Evolutionary conservation across 1,284 basidiomycete genomes (phyloP).

Genomic region (Phlebopus sp.): DNA sequence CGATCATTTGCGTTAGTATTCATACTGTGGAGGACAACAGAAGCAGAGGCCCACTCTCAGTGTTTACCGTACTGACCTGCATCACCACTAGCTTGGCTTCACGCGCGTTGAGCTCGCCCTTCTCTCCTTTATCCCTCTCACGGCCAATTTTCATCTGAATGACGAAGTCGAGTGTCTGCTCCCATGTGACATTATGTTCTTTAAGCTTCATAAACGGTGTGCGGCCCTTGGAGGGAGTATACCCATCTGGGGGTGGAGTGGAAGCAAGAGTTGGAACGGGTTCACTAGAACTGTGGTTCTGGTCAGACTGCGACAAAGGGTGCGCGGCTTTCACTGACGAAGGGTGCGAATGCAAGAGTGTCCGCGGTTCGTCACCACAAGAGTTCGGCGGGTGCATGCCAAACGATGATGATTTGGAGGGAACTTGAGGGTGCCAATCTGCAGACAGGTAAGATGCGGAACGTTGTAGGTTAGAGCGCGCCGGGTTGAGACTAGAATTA

Average conservation of each 20-base stretch:
- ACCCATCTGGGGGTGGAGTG: slow-evolving; percentile 17
- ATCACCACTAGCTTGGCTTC: slow-evolving; percentile 65
- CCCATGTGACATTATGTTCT: slow-evolving; percentile 62
- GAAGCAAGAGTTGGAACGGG: slow-evolving; percentile 8
- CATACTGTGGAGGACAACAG: no score
- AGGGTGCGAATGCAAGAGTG: background rate
- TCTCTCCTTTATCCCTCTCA: slow-evolving; percentile 36
- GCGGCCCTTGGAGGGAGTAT: slow-evolving; percentile 48
- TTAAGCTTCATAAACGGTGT: slow-evolving; percentile 55
- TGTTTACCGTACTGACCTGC: slow-evolving; percentile 50
- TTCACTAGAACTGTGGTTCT: no score
- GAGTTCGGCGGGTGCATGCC: background rate
- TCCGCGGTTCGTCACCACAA: background rate
- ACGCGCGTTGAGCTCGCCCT: slow-evolving; percentile 47
- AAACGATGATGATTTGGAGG: background rate
- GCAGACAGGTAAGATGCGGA: slow-evolving; percentile 23
- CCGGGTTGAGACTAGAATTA: slow-evolving; percentile 6
- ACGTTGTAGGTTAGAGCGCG: slow-evolving; percentile 5
- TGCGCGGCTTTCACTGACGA: background rate
- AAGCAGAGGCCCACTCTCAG: no score
- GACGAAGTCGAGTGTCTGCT: slow-evolving; percentile 51
- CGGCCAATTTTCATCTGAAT: slow-evolving; percentile 64
- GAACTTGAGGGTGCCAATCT: slow-evolving; percentile 23
- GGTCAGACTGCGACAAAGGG: slow-evolving; percentile 1
- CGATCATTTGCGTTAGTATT: background rate